Base-by-base conservation (phyloP, 2,329 filamentous ascomycete species). In the Trematosphaeria pertusa region DNA sequence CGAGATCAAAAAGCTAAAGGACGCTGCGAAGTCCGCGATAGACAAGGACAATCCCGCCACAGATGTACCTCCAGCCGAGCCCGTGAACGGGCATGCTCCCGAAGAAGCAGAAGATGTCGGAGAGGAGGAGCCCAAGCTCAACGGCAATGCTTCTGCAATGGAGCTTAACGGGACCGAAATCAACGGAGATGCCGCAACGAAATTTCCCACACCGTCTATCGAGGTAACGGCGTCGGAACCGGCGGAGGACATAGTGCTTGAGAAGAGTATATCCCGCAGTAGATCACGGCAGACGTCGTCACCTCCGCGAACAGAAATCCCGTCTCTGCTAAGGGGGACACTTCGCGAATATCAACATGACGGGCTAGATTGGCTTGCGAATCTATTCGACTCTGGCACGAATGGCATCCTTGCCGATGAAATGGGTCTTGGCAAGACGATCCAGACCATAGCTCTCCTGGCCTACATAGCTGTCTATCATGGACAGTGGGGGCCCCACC, bases 381-480 rank as follows among this genome's bases (percentile, higher is more conserved):
- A 91, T 0, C 81, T 99, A 1, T 97, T 99, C 68, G 87, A 87
- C 12, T 95, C 94, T 55, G 87, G 88, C 54, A 96, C 93, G 19
- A 99, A 97, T 64, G 94, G 94, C 17, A 99, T 99, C 43, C 78
- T 99, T 15, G 94, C 94, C 1, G 95, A 99, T 66, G 94, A 99
- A 70, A 99, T 99, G 94, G 94, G 94, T 54, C 81, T 99, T 3
- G 94, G 94, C 7, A 99, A 99, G 73, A 99, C 94, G 0, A 97
- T 99, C 36, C 94, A 99, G 69, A 99, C 94, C 0, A 99, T 99
- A 62, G 87, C 95, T 3, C 78, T 99, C 3, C 79, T 99, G 28
- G 94, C 94, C 4, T 93, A 99, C 69, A 80, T 99, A 26, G 94
- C 95, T 7, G 92, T 92, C 52, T 82, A 91, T 30, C 89, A 96